These are phyloP conservation scores for Geum urbanum DNA, from an alignment of 306 rosid genomes.

Conservation along the genomic window DNA sequence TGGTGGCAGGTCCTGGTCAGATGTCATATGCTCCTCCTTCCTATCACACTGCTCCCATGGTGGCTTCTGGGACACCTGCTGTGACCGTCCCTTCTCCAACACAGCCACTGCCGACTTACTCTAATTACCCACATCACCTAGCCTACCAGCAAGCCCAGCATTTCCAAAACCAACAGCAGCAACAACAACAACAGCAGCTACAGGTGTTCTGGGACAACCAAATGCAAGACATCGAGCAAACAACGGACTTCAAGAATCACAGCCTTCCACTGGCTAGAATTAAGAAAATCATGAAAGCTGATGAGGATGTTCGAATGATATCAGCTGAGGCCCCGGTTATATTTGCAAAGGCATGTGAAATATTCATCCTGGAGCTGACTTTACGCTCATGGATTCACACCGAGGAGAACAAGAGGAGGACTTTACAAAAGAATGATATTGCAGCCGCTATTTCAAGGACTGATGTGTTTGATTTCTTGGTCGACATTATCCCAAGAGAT, in stretches of 20 bases:
- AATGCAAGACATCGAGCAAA: conserved; percentile 69
- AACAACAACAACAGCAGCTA: conserved; percentile 68
- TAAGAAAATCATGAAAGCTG: conserved; percentile 83
- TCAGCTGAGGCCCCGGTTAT: conserved; percentile 78
- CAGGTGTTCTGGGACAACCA: conserved; percentile 75
- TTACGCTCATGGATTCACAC: conserved; percentile 83
- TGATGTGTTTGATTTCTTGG: conserved; percentile 72
- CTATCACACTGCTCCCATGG: conserved; percentile 57
- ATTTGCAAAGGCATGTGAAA: conserved; percentile 80
- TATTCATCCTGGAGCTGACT: conserved; percentile 76
- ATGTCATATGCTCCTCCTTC: conserved; percentile 52
- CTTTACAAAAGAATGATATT: conserved; percentile 73
- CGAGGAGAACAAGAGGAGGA: conserved; percentile 75
- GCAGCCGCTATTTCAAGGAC: conserved; percentile 76
- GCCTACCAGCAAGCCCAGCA: conserved; percentile 72
- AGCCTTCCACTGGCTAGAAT: conserved; percentile 69
- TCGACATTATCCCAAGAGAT: conserved; percentile 75
- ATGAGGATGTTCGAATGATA: conserved; percentile 82
- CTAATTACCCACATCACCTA: conserved; percentile 55
- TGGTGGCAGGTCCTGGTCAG: conserved; percentile 42
- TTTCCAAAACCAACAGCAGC: conserved; percentile 70
- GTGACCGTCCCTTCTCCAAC: conserved; percentile 46
- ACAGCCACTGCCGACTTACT: conserved; percentile 51
- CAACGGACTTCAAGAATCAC: conserved; percentile 62
- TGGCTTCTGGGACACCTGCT: conserved; percentile 57